Evolutionary conservation across 306 rosid genomes (phyloP), one percentile per base, ranked within the genome.

Genomic region (Cercis canadensis): DNA sequence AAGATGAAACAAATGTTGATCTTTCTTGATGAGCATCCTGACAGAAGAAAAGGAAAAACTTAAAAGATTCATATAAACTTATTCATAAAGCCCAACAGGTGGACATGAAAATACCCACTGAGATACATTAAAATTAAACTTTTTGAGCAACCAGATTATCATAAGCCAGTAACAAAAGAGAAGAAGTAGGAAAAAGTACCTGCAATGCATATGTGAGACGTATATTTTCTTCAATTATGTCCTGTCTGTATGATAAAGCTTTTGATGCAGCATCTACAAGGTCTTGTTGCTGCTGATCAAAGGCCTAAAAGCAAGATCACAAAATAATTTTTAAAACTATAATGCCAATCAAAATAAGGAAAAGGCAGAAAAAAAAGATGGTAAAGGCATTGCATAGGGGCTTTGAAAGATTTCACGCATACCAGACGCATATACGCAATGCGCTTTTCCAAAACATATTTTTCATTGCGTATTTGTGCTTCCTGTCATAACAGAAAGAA

Each of bases 391-490:
- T 55, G 40, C 62, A 75, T 17, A 56, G 34, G 18, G 12, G 41
- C 56, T 44, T 51, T 24, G 33, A 61, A 46, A 16, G 40, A 47
- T 11, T 33, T 39, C 14, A 40, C 34, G 65, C 85, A 72, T 85
- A 85, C 96, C 96, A 91, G 73, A 4, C 99, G 97, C 99, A 95
- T 91, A 70, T 95, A 86, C n/a, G 99, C 87, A 80, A 95, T 89
- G 70, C 99, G 95, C 82, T 86, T 91, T 73, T 95, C 97, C 84
- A 95, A 78, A 74, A 83, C 87, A 78, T 86, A 86, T 67, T 95
- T 95, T 74, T 95, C 99, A 24, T 83, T 89, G 63, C 80, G 85
- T 70, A 89, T 87, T 82, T 89, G 91, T 33, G 97, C 88, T 79
- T 89, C 99, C 94, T 89, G 63, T 60, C 78, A 80, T 50, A 46